Evolutionary conservation across 148 eudicot species (phyloP).

Genomic region (Limonium bicolor): DNA sequence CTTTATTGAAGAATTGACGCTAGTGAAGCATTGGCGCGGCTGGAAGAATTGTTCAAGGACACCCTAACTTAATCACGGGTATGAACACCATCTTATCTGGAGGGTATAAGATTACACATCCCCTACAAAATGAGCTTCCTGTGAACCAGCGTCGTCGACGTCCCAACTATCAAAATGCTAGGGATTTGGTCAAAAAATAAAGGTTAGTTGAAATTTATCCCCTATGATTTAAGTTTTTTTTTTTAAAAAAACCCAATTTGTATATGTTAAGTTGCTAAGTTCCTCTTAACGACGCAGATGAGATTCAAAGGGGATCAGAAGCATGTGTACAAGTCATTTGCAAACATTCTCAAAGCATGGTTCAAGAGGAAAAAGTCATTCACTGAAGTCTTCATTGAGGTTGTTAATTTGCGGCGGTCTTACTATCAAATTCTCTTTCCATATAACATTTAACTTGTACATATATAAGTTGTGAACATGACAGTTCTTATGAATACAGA

Average conservation of each 20-base stretch:
- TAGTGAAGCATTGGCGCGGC: conserved; percentile 80
- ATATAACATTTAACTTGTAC: not conserved
- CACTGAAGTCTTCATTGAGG: conserved; percentile 51
- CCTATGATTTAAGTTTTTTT: not conserved
- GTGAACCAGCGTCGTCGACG: conserved; percentile 74
- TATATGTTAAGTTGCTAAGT: conserved; percentile 3
- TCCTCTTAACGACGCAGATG: conserved; percentile 21
- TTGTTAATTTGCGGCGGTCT: conserved; percentile 3
- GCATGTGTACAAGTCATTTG: conserved; percentile 50
- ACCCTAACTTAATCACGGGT: conserved; percentile 71
- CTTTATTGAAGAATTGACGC: conserved; percentile 64
- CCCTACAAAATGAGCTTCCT: conserved; percentile 57
- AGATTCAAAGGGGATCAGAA: conserved; percentile 53
- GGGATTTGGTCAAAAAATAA: conserved; percentile 88
- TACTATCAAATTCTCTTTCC: not conserved
- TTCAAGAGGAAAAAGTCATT: conserved; percentile 36
- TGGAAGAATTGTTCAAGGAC: conserved; percentile 89
- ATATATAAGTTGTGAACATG: not conserved
- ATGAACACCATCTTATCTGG: conserved; percentile 95
- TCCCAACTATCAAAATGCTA: conserved; percentile 97
- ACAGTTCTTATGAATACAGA: conserved; percentile 16
- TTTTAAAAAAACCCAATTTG: too few relatives aligned
- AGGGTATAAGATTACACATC: conserved; percentile 82
- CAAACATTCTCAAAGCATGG: conserved; percentile 46
- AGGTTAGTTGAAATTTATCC: conserved; percentile 25